phyloP scores from a whole-genome alignment of 192 early-diverging fungal genomes.

The Dissophora ornata region DNA sequence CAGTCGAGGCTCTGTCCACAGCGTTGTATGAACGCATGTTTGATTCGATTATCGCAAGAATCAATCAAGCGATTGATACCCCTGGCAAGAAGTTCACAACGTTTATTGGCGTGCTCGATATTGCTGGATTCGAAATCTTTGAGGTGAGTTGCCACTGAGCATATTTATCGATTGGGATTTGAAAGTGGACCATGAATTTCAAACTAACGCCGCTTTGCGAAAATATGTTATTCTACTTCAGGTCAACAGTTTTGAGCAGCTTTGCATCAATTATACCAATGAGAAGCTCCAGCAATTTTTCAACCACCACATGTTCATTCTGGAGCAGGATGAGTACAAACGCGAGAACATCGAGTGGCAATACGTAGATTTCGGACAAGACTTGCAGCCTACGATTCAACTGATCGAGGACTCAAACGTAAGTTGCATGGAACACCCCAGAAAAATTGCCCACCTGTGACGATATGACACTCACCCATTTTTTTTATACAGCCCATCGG shows the following conservation, averaged over 20 bases:
- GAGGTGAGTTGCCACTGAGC: slow-evolving; percentile 69
- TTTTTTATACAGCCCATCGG: slow-evolving; percentile 79
- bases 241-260: slow-evolving; percentile 98
- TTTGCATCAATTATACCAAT: slow-evolving; percentile 99
- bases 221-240: slow-evolving; percentile 18
- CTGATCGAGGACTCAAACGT: slow-evolving; percentile 96
- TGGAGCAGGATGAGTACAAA: slow-evolving; percentile 98
- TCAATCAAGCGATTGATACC: slow-evolving; percentile 82
- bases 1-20: slow-evolving; percentile 91
- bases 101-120: slow-evolving; percentile 98
- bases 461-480: neutral
- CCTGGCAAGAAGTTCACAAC: slow-evolving; percentile 75
- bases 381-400: slow-evolving; percentile 98
- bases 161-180: neutral
- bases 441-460: no score
- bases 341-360: slow-evolving; percentile 98
- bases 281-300: slow-evolving; percentile 99
- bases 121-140: slow-evolving; percentile 99
- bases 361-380: slow-evolving; percentile 97
- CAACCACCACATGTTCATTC: slow-evolving; percentile 99
- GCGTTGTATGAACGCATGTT: slow-evolving; percentile 97
- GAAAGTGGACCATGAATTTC: neutral
- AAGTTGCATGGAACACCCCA: no score
- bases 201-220: no score
- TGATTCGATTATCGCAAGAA: slow-evolving; percentile 86